Evolutionary conservation across 1,284 basidiomycete species (phyloP), one percentile per base, ranked within the genome.

Genomic region (Puccinia novopanici): DNA sequence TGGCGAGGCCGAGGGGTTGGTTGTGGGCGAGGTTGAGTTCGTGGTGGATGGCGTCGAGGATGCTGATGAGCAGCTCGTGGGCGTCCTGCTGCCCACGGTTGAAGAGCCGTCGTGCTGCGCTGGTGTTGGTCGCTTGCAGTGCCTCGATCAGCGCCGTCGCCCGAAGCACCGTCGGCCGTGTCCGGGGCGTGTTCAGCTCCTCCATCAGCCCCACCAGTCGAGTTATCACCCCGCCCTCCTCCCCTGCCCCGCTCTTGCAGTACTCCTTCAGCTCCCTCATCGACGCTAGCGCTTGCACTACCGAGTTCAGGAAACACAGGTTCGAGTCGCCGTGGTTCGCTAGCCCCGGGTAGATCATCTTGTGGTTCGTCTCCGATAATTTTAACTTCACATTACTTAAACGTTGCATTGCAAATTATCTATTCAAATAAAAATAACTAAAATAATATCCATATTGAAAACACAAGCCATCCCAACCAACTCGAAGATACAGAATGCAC

Each of bases 221-320:
- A 85, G 94, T 92, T 48, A 93, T 89, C 65, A 95, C 91, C 2
- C 93, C 93, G 0, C 92, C 91, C 30, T 92, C 90, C 0, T 19
- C 24, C 1, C 19, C 40, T 24, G 52, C 6, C 87, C 22, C 88
- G 89, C 82, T 91, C 91, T 15, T 93, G 93, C 82, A 90, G 90
- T 30, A 95, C 89, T 90, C 89, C 82, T 91, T 89, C 4, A 95
- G 89, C 82, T 93, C 92, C 54, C 89, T 88, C 55, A 95, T 87
- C 0, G 94, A 95, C 19, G 94, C 91, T 84, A 95, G 87, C 48
- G 93, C 92, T 92, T 95, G 94, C 13, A 96, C 87, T 3, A 93
- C 94, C 17, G 93, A 93, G 85, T 97, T 95, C 90, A 96, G 92
- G 87, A 95, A 97, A 85, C 94, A 96, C 82, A 95, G 92, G 73